A percentile compares a stretch with the other conserved stretches of the same genome.
Evolutionary conservation across 1,284 basidiomycete species (phyloP).

Genomic region (Cystobasidium pallidum): DNA sequence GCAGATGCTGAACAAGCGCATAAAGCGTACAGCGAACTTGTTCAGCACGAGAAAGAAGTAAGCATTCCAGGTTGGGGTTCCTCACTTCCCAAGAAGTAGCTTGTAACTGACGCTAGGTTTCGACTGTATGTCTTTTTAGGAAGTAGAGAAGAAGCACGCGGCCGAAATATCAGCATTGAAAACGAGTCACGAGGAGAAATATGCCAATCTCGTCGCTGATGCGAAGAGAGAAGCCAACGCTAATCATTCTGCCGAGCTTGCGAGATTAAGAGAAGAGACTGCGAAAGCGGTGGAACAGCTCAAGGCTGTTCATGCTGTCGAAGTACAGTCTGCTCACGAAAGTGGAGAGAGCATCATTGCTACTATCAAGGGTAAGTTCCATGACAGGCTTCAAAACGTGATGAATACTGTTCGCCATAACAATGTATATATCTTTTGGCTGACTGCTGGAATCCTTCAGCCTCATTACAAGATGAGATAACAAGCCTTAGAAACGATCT

Average conservation of each 20-base stretch:
- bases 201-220: conserved; percentile 71
- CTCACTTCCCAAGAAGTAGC: too few species aligned
- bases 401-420: too few species aligned
- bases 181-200: conserved; percentile 67
- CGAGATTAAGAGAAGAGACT: conserved; percentile 68
- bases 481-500: conserved; percentile 54
- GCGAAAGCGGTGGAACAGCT: conserved; percentile 70
- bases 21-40: background rate
- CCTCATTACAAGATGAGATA: conserved; percentile 53
- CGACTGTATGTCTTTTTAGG: background rate
- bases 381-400: too few species aligned
- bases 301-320: conserved; percentile 64
- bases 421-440: too few species aligned
- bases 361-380: conserved; percentile 9
- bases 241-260: conserved; percentile 70
- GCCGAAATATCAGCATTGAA: conserved; percentile 60
- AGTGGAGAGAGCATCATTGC: conserved; percentile 46
- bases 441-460: too few species aligned
- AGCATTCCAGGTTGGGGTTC: background rate
- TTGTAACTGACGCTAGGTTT: too few species aligned
- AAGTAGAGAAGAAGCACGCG: background rate
- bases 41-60: conserved; percentile 17
- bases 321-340: conserved; percentile 67
- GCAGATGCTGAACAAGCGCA: background rate
- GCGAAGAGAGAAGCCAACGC: conserved; percentile 71